Conservation (phyloP, 1,284 basidiomycete genomes). For the Sanghuangporus baumii region DNA sequence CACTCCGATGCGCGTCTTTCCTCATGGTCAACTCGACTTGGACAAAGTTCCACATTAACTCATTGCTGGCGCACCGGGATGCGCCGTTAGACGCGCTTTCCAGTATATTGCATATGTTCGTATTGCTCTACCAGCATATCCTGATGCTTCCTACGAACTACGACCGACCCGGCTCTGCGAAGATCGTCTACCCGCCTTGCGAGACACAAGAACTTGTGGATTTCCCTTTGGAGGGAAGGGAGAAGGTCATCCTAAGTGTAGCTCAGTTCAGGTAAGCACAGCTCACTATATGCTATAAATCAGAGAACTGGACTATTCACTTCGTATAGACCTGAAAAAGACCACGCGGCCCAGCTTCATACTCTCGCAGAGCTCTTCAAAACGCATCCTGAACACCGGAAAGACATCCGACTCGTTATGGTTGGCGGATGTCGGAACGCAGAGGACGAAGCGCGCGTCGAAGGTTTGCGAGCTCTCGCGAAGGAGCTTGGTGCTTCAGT, state of each 20-base stretch:
- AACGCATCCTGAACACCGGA: conserved; percentile 51
- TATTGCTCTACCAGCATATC: conserved; percentile 22
- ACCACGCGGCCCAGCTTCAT: conserved; percentile 78
- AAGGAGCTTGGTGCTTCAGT: conserved; percentile 65
- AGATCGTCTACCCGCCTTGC: conserved; percentile 87
- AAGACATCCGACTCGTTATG: conserved; percentile 54
- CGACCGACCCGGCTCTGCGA: conserved; percentile 27
- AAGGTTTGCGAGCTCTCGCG: conserved; percentile 54
- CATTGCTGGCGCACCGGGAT: conserved; percentile 58
- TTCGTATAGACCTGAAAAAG: conserved; percentile 81
- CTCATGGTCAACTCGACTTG: conserved; percentile 94
- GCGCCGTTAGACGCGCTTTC: conserved; percentile 36
- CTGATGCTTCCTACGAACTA: conserved; percentile 20
- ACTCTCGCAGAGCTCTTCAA: conserved; percentile 63
- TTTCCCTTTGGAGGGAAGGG: conserved; percentile 57
- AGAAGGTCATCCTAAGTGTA: conserved; percentile 74
- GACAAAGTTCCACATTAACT: conserved; percentile 84
- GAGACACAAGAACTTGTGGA: conserved; percentile 72
- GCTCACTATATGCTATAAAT: neutral
- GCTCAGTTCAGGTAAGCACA: conserved; percentile 81
- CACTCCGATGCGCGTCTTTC: conserved; percentile 73
- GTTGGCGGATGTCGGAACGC: conserved; percentile 83
- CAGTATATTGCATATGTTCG: conserved; percentile 29
- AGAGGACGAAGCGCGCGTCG: conserved; percentile 69
- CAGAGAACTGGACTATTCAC: neutral